Percentiles rank a stretch among this genome's conserved stretches.
Evolutionary conservation across 116 monocot species (phyloP).

Genomic region (Zostera marina): DNA sequence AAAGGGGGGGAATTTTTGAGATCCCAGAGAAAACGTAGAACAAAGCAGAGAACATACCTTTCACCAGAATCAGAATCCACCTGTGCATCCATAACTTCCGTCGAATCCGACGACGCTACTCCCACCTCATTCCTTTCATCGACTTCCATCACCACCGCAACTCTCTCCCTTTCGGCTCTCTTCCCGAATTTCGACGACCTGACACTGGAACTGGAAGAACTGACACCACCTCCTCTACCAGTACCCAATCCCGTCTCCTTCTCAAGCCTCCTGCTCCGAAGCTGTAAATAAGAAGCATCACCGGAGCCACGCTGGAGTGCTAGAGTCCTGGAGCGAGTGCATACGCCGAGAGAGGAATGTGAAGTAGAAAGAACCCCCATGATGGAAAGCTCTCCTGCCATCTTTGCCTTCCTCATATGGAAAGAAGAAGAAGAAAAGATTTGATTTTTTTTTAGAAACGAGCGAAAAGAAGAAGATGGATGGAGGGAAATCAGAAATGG

Average conservation of each 20-base stretch:
- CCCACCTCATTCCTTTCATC: not conserved
- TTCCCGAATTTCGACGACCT: not conserved
- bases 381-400: conserved; percentile 7
- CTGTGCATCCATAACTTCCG: not conserved
- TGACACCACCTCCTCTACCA: not conserved
- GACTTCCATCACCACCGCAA: not conserved
- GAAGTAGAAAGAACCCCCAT: conserved; percentile 1
- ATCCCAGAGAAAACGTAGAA: not conserved
- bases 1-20: too few species aligned
- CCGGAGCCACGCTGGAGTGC: conserved; percentile 5
- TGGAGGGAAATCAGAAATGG: not conserved
- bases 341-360: not conserved
- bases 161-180: conserved; percentile 2
- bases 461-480: not conserved
- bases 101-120: conserved; percentile 3
- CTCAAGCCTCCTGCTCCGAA: conserved; percentile 7
- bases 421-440: not conserved
- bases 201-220: not conserved
- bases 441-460: not conserved
- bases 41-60: conserved; percentile 1
- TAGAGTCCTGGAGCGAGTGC: conserved; percentile 3
- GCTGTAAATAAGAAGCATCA: conserved; percentile 4
- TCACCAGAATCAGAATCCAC: not conserved
- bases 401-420: conserved; percentile 5
- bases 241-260: conserved; percentile 4